Conservation (phyloP, 306 rosid species). For the Chamaecrista fasciculata region DNA sequence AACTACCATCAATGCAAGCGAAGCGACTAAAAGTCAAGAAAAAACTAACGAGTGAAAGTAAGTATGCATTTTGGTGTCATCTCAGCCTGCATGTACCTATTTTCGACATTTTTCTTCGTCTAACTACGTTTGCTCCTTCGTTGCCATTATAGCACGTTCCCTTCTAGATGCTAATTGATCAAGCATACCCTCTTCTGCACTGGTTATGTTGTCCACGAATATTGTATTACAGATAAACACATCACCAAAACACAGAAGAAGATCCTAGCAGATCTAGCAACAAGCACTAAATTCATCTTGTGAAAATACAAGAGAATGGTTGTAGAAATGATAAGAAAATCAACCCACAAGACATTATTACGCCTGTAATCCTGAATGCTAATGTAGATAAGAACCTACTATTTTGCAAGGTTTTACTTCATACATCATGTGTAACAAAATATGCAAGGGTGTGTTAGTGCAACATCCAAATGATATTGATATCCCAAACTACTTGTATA, state of each 20-base stretch:
- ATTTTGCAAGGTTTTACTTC: not conserved
- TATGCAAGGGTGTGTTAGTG: not conserved
- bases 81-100: too few species aligned
- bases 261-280: not conserved
- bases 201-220: not conserved
- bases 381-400: not conserved
- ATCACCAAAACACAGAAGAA: not conserved
- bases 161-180: too few species aligned
- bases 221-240: not conserved
- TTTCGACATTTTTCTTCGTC: too few species aligned
- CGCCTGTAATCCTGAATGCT: not conserved
- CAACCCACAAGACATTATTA: not conserved
- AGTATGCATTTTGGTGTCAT: too few species aligned
- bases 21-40: too few species aligned
- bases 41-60: too few species aligned
- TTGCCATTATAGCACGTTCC: too few species aligned
- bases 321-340: not conserved
- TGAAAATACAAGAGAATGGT: not conserved
- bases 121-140: too few species aligned
- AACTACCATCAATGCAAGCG: too few species aligned
- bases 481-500: not conserved
- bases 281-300: not conserved
- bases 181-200: too few species aligned
- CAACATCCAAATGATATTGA: not conserved
- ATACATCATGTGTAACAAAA: constrained; percentile 1